These are phyloP conservation scores for Boletellus emodensis DNA, from an alignment of 768 basidiomycete genomes.

Conservation along the genomic window DNA sequence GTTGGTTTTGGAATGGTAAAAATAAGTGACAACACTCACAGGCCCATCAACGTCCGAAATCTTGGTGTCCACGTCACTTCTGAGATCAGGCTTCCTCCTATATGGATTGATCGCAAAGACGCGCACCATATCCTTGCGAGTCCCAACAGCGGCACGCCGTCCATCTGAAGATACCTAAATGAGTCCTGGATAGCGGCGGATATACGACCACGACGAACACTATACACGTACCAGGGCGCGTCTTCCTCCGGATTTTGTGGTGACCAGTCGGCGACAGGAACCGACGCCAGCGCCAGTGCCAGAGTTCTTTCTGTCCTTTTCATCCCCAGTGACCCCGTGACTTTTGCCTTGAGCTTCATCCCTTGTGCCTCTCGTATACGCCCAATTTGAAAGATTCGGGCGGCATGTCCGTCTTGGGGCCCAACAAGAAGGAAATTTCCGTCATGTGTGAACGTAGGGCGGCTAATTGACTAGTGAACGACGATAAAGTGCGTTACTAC, in stretches of 20 bases:
- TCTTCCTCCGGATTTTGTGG: conserved; percentile 10
- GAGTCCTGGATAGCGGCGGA: conserved; percentile 55
- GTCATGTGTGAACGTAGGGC: conserved; percentile 50
- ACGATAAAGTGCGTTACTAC: conserved; percentile 47
- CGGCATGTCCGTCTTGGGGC: conserved; percentile 51
- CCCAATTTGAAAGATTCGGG: conserved; percentile 46
- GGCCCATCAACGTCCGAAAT: conserved; percentile 51
- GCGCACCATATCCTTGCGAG: conserved; percentile 60
- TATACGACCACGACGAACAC: conserved; percentile 66
- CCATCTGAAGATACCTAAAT: conserved; percentile 47
- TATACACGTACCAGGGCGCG: conserved; percentile 57
- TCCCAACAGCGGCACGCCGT: conserved; percentile 65
- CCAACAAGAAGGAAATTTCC: conserved; percentile 48
- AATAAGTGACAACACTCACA: conserved; percentile 30
- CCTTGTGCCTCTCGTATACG: conserved; percentile 16
- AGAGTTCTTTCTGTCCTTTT: conserved; percentile 1
- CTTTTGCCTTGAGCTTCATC: neutral
- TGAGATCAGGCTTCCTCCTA: conserved; percentile 62
- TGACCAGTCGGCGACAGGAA: conserved; percentile 1
- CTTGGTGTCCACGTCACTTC: conserved; percentile 55
- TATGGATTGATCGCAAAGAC: conserved; percentile 75
- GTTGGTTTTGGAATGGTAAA: neutral
- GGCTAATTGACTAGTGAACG: conserved; percentile 44
- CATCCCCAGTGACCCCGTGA: neutral
- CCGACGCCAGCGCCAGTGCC: conserved; percentile 1